Evolutionary conservation across 345 rosid genomes (phyloP).

Genomic region (Gynandropsis gynandra): DNA sequence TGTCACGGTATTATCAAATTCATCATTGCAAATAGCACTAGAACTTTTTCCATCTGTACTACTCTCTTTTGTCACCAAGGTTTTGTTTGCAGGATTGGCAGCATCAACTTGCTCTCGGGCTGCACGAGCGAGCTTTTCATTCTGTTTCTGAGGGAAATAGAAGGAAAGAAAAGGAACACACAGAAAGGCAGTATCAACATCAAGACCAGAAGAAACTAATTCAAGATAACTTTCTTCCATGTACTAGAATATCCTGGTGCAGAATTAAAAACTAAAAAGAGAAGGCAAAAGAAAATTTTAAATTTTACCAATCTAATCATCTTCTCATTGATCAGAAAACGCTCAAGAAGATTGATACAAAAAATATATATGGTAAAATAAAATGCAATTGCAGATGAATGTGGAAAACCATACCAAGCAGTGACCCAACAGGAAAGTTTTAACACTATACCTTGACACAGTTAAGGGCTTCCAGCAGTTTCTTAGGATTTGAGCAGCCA

Average conservation of each 20-base stretch:
- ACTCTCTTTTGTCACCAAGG: conserved; percentile 50
- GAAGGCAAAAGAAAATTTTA: not conserved
- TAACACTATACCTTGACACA: conserved; percentile 49
- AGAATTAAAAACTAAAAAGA: not conserved
- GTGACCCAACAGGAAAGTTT: not conserved
- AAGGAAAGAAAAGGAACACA: conserved; percentile 6
- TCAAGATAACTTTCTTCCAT: not conserved
- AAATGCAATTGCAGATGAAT: not conserved
- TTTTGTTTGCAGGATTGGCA: conserved; percentile 39
- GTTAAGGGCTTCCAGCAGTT: conserved; percentile 62
- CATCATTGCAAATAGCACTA: conserved; percentile 46
- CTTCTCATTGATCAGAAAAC: not conserved
- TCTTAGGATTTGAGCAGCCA: conserved; percentile 69
- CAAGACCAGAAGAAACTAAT: conserved; percentile 9
- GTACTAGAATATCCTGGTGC: not conserved
- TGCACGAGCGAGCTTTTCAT: conserved; percentile 61
- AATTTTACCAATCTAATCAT: too few species aligned
- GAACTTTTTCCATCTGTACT: conserved; percentile 29
- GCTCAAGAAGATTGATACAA: not conserved
- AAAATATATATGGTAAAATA: not conserved
- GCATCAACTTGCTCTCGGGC: conserved; percentile 61
- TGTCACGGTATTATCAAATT: conserved; percentile 69
- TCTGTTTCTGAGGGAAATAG: conserved; percentile 41
- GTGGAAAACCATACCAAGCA: not conserved
- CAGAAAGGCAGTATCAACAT: conserved; percentile 12